phyloP scores from a whole-genome alignment of 495 filamentous ascomycete species.

The Parathielavia appendiculata region DNA sequence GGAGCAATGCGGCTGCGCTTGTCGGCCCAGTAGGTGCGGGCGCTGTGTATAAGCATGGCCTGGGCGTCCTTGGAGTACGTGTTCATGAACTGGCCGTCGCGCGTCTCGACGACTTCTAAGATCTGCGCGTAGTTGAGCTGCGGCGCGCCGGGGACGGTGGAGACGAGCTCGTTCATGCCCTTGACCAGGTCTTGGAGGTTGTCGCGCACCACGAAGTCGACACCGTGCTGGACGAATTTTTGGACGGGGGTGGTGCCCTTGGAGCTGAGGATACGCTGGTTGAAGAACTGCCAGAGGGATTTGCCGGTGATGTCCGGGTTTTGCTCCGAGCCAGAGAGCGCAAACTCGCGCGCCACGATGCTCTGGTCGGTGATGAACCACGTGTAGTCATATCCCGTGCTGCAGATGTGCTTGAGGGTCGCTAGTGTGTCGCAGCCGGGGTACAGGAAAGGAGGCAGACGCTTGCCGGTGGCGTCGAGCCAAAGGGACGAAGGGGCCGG shows the following conservation, averaged over 20 bases:
- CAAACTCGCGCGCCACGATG: conserved; percentile 50
- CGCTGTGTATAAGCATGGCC: conserved; percentile 48
- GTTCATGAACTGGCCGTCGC: conserved; percentile 47
- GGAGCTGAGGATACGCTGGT: conserved; percentile 41
- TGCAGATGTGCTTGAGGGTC: conserved; percentile 49
- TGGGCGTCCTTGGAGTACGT: conserved; percentile 49
- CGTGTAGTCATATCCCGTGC: conserved; percentile 50
- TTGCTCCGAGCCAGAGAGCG: conserved; percentile 50
- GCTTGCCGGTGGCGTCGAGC: conserved; percentile 49
- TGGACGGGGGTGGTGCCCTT: conserved; percentile 46
- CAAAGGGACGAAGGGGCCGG: conserved; percentile 49
- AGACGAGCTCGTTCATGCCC: conserved; percentile 47
- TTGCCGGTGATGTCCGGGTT: conserved; percentile 51
- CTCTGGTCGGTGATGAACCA: conserved; percentile 50
- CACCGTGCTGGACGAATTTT: conserved; percentile 46
- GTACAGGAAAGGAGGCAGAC: conserved; percentile 44
- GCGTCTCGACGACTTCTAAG: conserved; percentile 38
- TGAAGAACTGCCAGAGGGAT: conserved; percentile 43
- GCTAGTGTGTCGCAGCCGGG: conserved; percentile 48
- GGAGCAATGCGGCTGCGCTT: conserved; percentile 37
- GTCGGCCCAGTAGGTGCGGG: conserved; percentile 47
- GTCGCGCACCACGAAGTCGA: conserved; percentile 46
- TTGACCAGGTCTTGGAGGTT: conserved; percentile 43
- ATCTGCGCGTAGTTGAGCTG: conserved; percentile 36
- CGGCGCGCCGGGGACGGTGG: conserved; percentile 27